Evolutionary conservation across 805 yeast genomes (phyloP), one percentile per base, ranked within the genome.

Genomic region (Scheffersomyces lignosus): DNA sequence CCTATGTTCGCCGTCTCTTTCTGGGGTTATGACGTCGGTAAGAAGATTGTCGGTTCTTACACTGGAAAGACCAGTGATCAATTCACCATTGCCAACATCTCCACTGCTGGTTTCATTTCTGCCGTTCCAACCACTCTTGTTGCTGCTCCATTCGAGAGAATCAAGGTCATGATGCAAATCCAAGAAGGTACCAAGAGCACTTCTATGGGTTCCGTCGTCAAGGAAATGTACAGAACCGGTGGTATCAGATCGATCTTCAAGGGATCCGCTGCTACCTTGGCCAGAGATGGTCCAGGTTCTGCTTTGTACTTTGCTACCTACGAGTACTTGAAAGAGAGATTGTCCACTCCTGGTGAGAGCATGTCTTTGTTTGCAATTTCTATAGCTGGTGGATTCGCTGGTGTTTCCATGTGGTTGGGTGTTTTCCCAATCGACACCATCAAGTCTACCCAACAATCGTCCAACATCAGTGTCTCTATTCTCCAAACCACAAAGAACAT

Each of bases 1-100:
- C 99, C 99, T 18, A 93, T 91, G 87, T 93, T 93, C 70, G 98
- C 98, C 2, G 93, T 93, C 16, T 85, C 96, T 2, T 91, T 91
- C 69, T 91, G 99, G 98, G 98, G 98, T 55, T 91, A 93, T 62
- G 97, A 89, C 56, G 71, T 87, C 36, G 98, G 98, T 44, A 89
- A 88, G 66, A 79, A 78, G 45, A 40, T 91, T 3, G 95, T 90
- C 3, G 50, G 76, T 1, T 47, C 61, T 3, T 62, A 53, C 38
- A 58, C 69, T 3, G 72, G 73, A 5, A 62, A 67, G 20, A 50
- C 61, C 13, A 57, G 63, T 1, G 58, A 63, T 15, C 49, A 64
- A 18, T 74, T 91, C 47, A 60, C 86, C 8, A 78, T 83, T 43
- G 73, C 66, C 1, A 87, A 90, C 53, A 81, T 86, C 42, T 82